Conservation (phyloP, 148 eudicot genomes). For the Vaccinium vitisidaea region DNA sequence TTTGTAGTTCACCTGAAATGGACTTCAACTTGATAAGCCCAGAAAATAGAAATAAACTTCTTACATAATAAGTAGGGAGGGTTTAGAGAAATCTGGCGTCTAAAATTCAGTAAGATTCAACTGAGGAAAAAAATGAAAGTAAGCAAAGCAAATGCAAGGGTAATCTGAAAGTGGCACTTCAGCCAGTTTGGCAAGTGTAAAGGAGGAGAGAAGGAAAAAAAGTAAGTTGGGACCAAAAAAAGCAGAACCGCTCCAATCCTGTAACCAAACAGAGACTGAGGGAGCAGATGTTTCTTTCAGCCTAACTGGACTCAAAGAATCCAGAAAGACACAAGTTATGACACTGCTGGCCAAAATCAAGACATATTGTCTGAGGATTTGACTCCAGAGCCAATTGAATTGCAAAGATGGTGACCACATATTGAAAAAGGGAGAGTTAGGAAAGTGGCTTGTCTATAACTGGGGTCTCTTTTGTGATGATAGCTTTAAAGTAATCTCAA, state of each 20-base stretch:
- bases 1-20: background rate
- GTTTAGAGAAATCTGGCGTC: background rate
- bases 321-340: slow-evolving; percentile 34
- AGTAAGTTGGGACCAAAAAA: background rate
- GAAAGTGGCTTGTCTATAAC: slow-evolving; percentile 13
- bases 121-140: background rate
- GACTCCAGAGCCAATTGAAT: slow-evolving; percentile 38
- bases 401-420: slow-evolving; percentile 23
- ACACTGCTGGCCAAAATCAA: slow-evolving; percentile 39
- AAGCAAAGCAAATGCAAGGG: background rate
- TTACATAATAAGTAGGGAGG: background rate
- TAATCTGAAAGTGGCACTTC: background rate
- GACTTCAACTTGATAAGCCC: background rate
- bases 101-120: background rate
- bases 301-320: slow-evolving; percentile 37
- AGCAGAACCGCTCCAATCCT: slow-evolving; percentile 20
- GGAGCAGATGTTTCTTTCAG: slow-evolving; percentile 35
- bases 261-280: slow-evolving; percentile 25
- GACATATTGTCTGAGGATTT: slow-evolving; percentile 30
- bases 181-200: background rate
- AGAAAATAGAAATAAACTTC: background rate
- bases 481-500: slow-evolving; percentile 18
- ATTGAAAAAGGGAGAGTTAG: slow-evolving; percentile 11
- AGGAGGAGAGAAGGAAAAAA: background rate
- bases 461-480: slow-evolving; percentile 19